phyloP scores from a whole-genome alignment of 164 flowering plant genomes.

The Magnolia changhungtana region DNA sequence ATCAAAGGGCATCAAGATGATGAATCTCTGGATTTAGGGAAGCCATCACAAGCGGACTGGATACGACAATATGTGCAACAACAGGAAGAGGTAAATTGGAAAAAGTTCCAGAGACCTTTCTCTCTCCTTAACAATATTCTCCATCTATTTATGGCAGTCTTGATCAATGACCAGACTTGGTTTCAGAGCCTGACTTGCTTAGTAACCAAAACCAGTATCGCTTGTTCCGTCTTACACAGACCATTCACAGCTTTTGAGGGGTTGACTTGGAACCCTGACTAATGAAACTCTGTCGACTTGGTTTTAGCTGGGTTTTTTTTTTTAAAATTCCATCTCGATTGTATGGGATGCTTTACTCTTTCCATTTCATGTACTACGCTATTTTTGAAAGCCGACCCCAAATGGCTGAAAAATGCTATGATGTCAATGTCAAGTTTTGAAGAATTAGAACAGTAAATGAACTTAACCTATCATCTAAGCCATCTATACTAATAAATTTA shows the following conservation, averaged over 20 bases:
- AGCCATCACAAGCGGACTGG: conserved; percentile 91
- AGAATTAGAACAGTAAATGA: no score
- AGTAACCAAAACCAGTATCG: background rate
- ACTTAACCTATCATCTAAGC: no score
- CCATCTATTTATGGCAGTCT: background rate
- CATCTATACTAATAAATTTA: no score
- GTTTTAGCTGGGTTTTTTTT: background rate
- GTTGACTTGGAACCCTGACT: background rate
- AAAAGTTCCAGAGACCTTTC: background rate
- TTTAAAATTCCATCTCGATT: background rate
- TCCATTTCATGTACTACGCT: background rate
- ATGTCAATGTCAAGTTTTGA: no score
- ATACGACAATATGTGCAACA: conserved; percentile 72
- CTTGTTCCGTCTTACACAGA: background rate
- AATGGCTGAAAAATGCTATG: no score
- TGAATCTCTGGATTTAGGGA: conserved; percentile 42
- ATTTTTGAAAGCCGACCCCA: background rate
- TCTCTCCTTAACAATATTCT: background rate
- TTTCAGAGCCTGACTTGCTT: background rate
- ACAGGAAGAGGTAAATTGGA: conserved; percentile 69
- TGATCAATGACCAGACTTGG: background rate
- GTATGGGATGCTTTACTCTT: background rate
- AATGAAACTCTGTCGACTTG: background rate
- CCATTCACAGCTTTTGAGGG: background rate
- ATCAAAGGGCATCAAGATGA: conserved; percentile 43